phyloP scores from a whole-genome alignment of 208 protist species.

The Naegleria fowleri region DNA sequence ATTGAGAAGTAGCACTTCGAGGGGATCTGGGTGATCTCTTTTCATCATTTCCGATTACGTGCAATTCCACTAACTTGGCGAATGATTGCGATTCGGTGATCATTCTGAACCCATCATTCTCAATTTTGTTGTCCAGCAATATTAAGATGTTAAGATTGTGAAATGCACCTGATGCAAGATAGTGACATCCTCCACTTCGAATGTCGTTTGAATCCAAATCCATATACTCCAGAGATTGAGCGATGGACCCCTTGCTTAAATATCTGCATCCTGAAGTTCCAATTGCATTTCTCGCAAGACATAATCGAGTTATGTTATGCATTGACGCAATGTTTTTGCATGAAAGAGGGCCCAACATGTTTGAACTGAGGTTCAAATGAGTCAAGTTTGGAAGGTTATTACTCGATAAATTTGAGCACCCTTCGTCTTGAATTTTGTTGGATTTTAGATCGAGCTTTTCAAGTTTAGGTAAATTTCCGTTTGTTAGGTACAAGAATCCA shows the following conservation, averaged over 20 bases:
- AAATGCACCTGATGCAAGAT: too few relatives aligned
- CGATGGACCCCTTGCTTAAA: not conserved
- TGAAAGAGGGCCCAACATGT: not conserved
- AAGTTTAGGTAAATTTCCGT: not conserved
- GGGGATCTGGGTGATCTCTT: too few relatives aligned
- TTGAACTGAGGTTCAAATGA: not conserved
- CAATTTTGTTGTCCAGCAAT: too few relatives aligned
- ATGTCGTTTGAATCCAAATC: not conserved
- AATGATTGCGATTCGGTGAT: too few relatives aligned
- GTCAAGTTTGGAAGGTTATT: not conserved
- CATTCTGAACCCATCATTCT: too few relatives aligned
- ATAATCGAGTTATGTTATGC: not conserved
- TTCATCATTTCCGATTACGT: too few relatives aligned
- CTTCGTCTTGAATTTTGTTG: not conserved
- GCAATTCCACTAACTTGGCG: too few relatives aligned
- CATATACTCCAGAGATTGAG: not conserved
- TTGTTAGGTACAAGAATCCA: not conserved
- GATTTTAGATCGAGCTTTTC: not conserved
- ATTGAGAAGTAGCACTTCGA: too few relatives aligned
- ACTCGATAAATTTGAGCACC: not conserved
- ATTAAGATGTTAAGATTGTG: too few relatives aligned
- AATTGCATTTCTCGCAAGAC: not conserved
- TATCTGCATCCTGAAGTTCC: not conserved
- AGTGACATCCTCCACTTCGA: not conserved
- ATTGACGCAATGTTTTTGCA: not conserved